These are phyloP conservation scores for Quercus dentata DNA, from an alignment of 306 rosid species.

Conservation along the genomic window DNA sequence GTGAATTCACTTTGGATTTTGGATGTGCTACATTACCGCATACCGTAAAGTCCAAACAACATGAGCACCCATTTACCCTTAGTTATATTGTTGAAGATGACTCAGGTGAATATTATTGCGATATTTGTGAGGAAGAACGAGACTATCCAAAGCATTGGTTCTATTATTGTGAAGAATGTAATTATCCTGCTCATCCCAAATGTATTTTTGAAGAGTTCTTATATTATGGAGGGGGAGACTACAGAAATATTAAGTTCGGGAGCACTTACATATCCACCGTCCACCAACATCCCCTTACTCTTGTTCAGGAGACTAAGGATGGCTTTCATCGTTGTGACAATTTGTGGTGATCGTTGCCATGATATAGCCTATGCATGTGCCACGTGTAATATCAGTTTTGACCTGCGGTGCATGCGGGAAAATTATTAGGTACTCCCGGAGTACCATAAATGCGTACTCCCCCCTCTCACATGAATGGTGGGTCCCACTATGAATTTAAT, in stretches of 20 bases:
- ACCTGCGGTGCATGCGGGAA: fast-evolving
- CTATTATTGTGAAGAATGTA: background rate
- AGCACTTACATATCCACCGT: too few species aligned
- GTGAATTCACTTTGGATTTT: background rate
- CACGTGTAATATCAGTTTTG: background rate
- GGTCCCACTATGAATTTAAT: too few species aligned
- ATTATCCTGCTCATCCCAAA: background rate
- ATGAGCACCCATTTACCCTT: background rate
- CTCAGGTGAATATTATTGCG: background rate
- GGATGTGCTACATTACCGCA: background rate
- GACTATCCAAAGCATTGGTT: background rate
- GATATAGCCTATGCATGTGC: background rate
- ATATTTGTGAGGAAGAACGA: background rate
- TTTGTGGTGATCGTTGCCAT: fast-evolving
- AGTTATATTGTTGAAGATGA: background rate
- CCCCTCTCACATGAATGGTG: too few species aligned
- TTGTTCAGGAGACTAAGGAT: too few species aligned
- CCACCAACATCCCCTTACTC: too few species aligned
- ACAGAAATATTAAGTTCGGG: too few species aligned
- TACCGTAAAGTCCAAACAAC: background rate
- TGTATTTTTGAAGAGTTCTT: background rate
- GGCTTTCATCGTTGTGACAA: fast-evolving
- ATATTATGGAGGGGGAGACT: fast-evolving
- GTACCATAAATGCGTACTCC: too few species aligned
- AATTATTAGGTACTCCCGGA: too few species aligned